These are phyloP conservation scores for Annulohypoxylon bovei DNA, from an alignment of 495 filamentous ascomycete species.

Conservation along the genomic window DNA sequence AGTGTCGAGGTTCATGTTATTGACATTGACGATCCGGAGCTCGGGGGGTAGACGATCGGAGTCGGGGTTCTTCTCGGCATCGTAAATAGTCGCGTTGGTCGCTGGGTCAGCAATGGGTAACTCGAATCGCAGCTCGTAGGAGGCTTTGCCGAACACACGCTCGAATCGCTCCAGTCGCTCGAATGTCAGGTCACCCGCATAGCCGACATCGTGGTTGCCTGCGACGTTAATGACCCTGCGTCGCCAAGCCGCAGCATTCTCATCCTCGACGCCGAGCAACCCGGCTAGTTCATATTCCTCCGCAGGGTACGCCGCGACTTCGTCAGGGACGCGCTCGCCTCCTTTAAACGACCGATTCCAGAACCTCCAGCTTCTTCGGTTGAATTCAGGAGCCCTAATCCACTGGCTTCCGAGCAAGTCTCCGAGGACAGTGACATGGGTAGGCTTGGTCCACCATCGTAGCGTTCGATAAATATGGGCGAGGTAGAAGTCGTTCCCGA, in stretches of 20 bases:
- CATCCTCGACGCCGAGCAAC: conserved; percentile 53
- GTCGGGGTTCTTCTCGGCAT: conserved; percentile 44
- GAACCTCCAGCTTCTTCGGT: conserved; percentile 72
- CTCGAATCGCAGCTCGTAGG: conserved; percentile 85
- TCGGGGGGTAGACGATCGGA: conserved; percentile 63
- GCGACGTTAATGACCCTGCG: conserved; percentile 84
- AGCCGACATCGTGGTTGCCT: conserved; percentile 96
- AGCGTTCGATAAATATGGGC: conserved; percentile 91
- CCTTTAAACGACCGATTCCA: conserved; percentile 84
- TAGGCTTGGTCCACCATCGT: conserved; percentile 81
- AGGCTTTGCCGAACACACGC: conserved; percentile 79
- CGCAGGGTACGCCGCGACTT: conserved; percentile 59
- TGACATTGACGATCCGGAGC: conserved; percentile 85
- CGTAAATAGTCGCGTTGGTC: conserved; percentile 49
- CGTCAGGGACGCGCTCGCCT: conserved; percentile 72
- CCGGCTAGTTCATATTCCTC: conserved; percentile 62
- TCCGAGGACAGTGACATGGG: conserved; percentile 88
- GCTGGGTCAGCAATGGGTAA: conserved; percentile 55
- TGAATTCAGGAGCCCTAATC: conserved; percentile 87
- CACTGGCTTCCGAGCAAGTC: conserved; percentile 97
- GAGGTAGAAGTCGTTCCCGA: conserved; percentile 95
- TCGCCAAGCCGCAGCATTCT: conserved; percentile 69
- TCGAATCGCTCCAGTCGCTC: conserved; percentile 82
- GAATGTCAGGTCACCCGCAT: conserved; percentile 85
- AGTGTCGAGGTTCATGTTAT: conserved; percentile 89